Evolutionary conservation across 805 yeast species (phyloP), one percentile per base, ranked within the genome.

Genomic region (Yarrowia yakushimensis): DNA sequence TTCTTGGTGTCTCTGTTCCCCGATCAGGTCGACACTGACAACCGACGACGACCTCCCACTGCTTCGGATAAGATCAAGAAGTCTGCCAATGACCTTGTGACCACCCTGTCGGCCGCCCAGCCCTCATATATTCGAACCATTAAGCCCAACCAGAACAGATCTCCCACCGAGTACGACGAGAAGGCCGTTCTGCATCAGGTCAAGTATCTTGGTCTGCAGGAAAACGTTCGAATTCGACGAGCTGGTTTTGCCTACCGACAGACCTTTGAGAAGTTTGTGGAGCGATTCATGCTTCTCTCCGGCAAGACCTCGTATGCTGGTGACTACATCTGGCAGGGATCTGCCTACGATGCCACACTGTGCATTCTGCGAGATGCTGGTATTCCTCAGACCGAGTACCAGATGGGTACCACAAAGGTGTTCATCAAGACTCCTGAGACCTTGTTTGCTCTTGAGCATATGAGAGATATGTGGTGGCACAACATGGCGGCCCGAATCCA

Each of bases 201-300:
- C 67, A 94, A 94, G 71, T 94, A 94, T 74, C 80, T 94, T 67
- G 99, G 99, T 72, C 79, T 94, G 74, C 94, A 94, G 71, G 99
- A 94, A 74, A 94, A 94, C 74, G 98, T 94, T 57, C 84, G 98
- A 66, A 94, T 94, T 68, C 85, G 99, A 80, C 87, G 99, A 79
- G 98, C 99, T 0, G 99, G 99, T 52, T 94, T 94, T 75, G 99
- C 99, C 1, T 94, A 92, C 71, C 86, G 99, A 76, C 96, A 96
- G 67, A 89, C 97, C 0, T 94, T 91, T 74, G 97, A 94, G 64
- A 92, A 92, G 74, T 94, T 94, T 71, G 97, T 90, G 17, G 97
- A 94, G 75, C 81, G 98, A 71, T 94, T 94, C 73, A 93, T 90
- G 73, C 76, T 94, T 60, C 78, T 94, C 50, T 90, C 97, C 0